A percentile compares a stretch with the other conserved stretches of the same genome.
Conservation (phyloP, 1,284 basidiomycete species). For the Apiotrichum domesticum region DNA sequence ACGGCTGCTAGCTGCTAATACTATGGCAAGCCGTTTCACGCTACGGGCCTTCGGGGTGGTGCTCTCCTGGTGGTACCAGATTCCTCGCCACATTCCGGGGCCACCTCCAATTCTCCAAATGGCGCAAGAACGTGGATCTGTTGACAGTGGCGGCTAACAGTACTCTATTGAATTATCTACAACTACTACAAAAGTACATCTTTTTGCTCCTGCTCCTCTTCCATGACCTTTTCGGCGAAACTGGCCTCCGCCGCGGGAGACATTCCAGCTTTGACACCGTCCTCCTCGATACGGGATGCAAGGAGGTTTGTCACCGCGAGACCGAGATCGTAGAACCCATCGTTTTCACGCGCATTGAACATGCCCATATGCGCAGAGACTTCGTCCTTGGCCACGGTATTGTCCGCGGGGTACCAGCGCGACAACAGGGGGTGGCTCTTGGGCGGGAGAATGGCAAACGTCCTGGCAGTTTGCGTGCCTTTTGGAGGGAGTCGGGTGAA, state of each 20-base stretch:
- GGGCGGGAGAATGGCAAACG: constrained; percentile 69
- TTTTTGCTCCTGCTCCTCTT: not conserved
- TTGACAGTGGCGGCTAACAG: no score
- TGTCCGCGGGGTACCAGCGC: constrained; percentile 60
- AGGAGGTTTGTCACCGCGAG: constrained; percentile 53
- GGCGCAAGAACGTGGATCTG: no score
- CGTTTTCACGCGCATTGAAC: constrained; percentile 76
- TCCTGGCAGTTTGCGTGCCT: constrained; percentile 55
- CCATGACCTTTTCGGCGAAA: not conserved
- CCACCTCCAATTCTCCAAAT: no score
- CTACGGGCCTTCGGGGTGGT: no score
- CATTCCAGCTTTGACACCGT: constrained; percentile 22
- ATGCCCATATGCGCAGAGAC: constrained; percentile 82
- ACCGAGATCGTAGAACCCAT: constrained; percentile 82
- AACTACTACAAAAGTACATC: not conserved
- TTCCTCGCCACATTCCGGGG: no score
- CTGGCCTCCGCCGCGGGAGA: no score
- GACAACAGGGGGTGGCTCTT: constrained; percentile 52
- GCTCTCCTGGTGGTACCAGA: no score
- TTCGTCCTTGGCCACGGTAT: constrained; percentile 68
- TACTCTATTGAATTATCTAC: not conserved
- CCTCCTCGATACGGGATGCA: constrained; percentile 36
- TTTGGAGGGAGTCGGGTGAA: constrained; percentile 65
- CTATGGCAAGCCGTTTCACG: no score
- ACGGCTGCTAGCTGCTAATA: no score